phyloP scores from a whole-genome alignment of 495 filamentous ascomycete genomes.

The Mytilinidion resinicola region DNA sequence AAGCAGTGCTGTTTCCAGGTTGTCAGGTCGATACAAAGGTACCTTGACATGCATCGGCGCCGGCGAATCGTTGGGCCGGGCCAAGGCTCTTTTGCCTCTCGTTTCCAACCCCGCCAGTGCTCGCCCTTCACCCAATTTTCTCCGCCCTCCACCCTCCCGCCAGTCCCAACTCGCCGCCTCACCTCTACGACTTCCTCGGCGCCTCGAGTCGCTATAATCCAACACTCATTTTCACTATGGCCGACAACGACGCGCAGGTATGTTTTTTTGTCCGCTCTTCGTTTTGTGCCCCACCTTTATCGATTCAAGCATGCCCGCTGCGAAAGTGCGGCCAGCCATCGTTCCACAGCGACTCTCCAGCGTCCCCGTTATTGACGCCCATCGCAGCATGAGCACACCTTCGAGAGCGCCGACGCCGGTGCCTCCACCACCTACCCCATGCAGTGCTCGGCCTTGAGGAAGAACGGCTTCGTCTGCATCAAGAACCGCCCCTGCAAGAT shows the following conservation, averaged over 20 bases:
- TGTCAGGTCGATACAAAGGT: no score
- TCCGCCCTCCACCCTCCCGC: constrained; percentile 11
- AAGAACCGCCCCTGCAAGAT: constrained; percentile 99
- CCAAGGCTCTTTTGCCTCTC: background rate
- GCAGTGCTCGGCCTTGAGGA: constrained; percentile 98
- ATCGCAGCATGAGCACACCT: constrained; percentile 76
- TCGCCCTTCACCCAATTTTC: background rate
- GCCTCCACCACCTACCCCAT: constrained; percentile 90
- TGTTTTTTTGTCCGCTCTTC: constrained; percentile 25
- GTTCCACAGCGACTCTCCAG: background rate
- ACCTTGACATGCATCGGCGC: no score
- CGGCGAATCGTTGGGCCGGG: no score
- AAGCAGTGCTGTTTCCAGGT: no score
- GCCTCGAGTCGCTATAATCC: constrained; percentile 17
- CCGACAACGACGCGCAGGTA: constrained; percentile 56
- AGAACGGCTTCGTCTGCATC: constrained; percentile 98
- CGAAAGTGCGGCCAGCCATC: constrained; percentile 22
- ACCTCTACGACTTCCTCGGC: constrained; percentile 31
- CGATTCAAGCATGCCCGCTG: constrained; percentile 6
- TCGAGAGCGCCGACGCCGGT: constrained; percentile 88
- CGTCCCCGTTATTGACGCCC: constrained; percentile 21
- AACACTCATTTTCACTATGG: constrained; percentile 46
- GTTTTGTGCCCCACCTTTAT: constrained; percentile 23
- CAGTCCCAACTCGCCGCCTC: constrained; percentile 4
- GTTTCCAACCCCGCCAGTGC: background rate